Conservation (phyloP, 163 green algal species). For the Picocystis sp. region DNA sequence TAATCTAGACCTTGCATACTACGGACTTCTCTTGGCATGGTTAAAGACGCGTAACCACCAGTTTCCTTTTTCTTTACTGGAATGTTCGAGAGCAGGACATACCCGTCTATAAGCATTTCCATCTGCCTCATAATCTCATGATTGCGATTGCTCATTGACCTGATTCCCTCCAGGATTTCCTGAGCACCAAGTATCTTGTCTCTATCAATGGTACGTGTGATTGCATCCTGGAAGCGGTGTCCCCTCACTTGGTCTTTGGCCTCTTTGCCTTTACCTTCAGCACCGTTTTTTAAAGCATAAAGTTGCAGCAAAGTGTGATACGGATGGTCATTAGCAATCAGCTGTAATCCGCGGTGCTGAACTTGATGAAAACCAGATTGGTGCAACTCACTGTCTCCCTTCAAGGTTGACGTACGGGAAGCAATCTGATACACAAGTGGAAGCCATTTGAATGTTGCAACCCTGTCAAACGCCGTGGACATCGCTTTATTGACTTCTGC, state of each 20-base stretch:
- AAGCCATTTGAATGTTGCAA: conserved; percentile 68
- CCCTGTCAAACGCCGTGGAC: conserved; percentile 8
- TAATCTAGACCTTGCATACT: background rate
- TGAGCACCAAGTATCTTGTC: conserved; percentile 32
- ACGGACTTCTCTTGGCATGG: conserved; percentile 3
- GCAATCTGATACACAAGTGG: conserved; percentile 66
- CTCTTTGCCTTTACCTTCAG: conserved; percentile 15
- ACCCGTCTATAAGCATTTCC: background rate
- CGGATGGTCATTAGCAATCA: conserved; percentile 46
- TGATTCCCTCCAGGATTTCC: conserved; percentile 15
- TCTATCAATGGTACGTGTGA: conserved; percentile 15
- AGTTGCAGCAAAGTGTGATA: conserved; percentile 64
- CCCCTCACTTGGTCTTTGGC: conserved; percentile 1
- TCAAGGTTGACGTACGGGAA: conserved; percentile 9
- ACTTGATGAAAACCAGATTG: conserved; percentile 22
- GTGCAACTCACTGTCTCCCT: background rate
- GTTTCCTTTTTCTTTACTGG: conserved; percentile 1
- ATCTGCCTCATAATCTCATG: background rate
- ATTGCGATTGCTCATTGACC: conserved; percentile 2
- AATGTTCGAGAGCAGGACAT: background rate
- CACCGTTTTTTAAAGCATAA: conserved; percentile 35
- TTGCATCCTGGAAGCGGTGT: background rate
- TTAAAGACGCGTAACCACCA: background rate
- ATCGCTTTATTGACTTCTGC: conserved; percentile 20
- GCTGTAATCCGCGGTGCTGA: background rate